Evolutionary conservation across 192 early-diverging fungal species (phyloP).

Genomic region (Dissophora ornata): DNA sequence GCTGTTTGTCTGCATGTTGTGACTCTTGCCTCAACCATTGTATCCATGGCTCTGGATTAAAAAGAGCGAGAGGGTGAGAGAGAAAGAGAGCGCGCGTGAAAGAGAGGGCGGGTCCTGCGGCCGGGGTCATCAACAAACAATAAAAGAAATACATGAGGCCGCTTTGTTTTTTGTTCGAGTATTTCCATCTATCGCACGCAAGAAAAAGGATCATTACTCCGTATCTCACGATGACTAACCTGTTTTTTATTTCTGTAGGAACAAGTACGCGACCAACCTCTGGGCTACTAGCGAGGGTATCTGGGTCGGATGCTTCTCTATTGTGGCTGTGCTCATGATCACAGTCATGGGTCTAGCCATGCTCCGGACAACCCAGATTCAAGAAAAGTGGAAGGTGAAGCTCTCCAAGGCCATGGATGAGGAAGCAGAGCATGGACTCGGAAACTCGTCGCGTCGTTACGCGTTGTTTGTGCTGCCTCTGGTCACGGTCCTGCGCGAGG

Average conservation of each 20-base stretch:
- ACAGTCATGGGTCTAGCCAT: conserved; percentile 88
- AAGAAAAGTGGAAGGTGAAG: conserved; percentile 81
- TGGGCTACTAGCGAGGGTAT: conserved; percentile 70
- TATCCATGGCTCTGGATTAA: too few relatives aligned
- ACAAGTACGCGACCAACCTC: conserved; percentile 37
- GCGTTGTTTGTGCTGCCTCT: conserved; percentile 86
- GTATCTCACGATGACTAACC: too few relatives aligned
- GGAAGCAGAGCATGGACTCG: conserved; percentile 41
- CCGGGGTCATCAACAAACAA: too few relatives aligned
- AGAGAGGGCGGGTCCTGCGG: too few relatives aligned
- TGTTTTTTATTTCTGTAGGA: conserved; percentile 35
- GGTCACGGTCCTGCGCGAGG: conserved; percentile 86
- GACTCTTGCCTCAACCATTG: too few relatives aligned
- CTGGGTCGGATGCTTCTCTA: conserved; percentile 65
- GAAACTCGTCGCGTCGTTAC: conserved; percentile 57
- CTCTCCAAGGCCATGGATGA: conserved; percentile 63
- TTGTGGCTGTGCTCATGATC: conserved; percentile 83
- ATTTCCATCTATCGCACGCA: too few relatives aligned
- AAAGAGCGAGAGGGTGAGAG: too few relatives aligned
- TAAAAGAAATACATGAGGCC: too few relatives aligned
- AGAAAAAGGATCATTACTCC: too few relatives aligned
- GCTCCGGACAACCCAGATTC: conserved; percentile 75
- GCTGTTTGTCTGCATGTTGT: too few relatives aligned
- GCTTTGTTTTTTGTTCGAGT: too few relatives aligned
- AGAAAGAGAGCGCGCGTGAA: too few relatives aligned